phyloP scores from a whole-genome alignment of 345 rosid species.

The Salix viminalis region DNA sequence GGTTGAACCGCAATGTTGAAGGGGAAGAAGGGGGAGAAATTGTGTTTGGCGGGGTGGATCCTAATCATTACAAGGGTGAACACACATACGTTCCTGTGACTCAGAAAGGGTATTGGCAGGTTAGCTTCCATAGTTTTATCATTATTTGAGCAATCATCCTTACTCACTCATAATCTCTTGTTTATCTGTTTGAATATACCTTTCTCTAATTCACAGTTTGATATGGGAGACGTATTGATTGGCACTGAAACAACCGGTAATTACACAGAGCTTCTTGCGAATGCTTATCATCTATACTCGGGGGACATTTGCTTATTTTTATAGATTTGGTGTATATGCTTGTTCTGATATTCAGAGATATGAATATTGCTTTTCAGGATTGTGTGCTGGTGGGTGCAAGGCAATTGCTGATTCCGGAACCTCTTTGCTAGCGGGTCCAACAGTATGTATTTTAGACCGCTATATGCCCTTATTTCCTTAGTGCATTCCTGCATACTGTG shows the following conservation, averaged over 20 bases:
- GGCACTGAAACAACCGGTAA: conserved; percentile 26
- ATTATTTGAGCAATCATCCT: background rate
- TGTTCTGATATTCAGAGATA: background rate
- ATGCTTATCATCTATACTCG: background rate
- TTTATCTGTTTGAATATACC: background rate
- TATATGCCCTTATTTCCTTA: background rate
- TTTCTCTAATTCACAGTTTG: conserved; percentile 18
- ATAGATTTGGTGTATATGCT: background rate
- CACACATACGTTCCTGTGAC: conserved; percentile 33
- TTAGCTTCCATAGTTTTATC: background rate
- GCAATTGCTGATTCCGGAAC: conserved; percentile 39
- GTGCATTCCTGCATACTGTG: background rate
- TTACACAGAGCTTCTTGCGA: background rate
- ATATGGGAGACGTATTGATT: conserved; percentile 25
- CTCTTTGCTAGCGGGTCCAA: conserved; percentile 32
- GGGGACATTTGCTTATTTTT: background rate
- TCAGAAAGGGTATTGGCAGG: conserved; percentile 35
- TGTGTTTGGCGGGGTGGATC: conserved; percentile 33
- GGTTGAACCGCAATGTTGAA: conserved; percentile 28
- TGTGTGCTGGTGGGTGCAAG: conserved; percentile 27
- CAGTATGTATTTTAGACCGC: conserved; percentile 2
- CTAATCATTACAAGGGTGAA: conserved; percentile 30
- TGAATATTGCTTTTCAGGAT: conserved; percentile 16
- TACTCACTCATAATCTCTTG: background rate
- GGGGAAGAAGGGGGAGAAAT: conserved; percentile 36